Conservation (phyloP, 352 stramenopile genomes). For the Pythium aquatile region DNA sequence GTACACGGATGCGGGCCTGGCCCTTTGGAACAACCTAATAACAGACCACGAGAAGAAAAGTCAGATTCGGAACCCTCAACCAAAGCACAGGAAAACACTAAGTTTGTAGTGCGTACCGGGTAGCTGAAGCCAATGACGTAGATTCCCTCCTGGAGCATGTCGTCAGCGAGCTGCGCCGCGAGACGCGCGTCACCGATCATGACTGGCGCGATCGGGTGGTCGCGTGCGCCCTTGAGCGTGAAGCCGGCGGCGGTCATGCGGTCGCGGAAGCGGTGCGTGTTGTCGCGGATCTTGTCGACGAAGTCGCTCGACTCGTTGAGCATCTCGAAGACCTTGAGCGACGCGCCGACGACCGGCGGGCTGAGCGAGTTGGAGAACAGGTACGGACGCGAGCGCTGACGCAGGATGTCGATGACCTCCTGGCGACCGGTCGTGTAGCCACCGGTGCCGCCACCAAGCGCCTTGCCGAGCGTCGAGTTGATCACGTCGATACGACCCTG, state of each 20-base stretch:
- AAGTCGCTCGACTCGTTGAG: slow-evolving; percentile 84
- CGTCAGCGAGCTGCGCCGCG: slow-evolving; percentile 86
- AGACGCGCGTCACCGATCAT: slow-evolving; percentile 92
- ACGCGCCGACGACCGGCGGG: slow-evolving; percentile 92
- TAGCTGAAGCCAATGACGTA: slow-evolving; percentile 96
- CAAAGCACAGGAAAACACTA: not conserved
- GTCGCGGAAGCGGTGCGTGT: slow-evolving; percentile 92
- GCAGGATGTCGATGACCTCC: slow-evolving; percentile 90
- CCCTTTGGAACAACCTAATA: slow-evolving; percentile 88
- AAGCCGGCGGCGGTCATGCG: slow-evolving; percentile 90
- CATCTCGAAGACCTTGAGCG: slow-evolving; percentile 93
- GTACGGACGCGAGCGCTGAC: slow-evolving; percentile 90
- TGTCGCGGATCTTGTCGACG: slow-evolving; percentile 85
- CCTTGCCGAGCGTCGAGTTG: slow-evolving; percentile 94
- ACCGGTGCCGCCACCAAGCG: slow-evolving; percentile 89
- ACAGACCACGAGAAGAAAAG: not conserved
- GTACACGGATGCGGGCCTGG: slow-evolving; percentile 90
- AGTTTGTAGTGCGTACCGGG: slow-evolving; percentile 50
- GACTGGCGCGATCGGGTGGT: slow-evolving; percentile 90
- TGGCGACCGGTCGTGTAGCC: slow-evolving; percentile 91
- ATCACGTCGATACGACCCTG: slow-evolving; percentile 91
- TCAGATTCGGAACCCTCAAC: not conserved
- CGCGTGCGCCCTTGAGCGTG: slow-evolving; percentile 80
- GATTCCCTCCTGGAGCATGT: slow-evolving; percentile 92
- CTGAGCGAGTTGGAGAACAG: slow-evolving; percentile 94